phyloP scores from a whole-genome alignment of 192 early-diverging fungal genomes.

The Haplosporangium gracile region DNA sequence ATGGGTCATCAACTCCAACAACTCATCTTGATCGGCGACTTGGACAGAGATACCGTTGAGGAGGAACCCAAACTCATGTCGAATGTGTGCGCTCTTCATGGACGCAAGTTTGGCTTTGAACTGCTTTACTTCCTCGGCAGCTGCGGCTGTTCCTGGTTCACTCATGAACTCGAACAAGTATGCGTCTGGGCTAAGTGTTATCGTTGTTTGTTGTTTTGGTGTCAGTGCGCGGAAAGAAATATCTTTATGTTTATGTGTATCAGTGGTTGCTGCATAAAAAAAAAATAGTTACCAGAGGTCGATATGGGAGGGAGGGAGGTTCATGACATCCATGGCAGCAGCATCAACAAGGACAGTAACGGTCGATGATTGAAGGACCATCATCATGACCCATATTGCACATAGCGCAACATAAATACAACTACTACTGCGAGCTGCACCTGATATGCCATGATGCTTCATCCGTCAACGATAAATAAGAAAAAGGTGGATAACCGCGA shows the following conservation, averaged over 20 bases:
- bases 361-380: background rate
- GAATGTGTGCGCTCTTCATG: conserved; percentile 28
- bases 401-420: background rate
- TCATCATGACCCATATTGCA: background rate
- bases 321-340: conserved; percentile 2
- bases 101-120: conserved; percentile 4
- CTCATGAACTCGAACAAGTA: conserved; percentile 44
- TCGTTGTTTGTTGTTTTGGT: background rate
- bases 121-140: background rate
- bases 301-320: conserved; percentile 16
- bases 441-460: background rate
- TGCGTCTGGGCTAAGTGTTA: conserved; percentile 9
- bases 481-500: too few relatives aligned
- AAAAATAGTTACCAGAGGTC: conserved; percentile 13
- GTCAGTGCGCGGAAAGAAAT: background rate
- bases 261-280: background rate
- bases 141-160: conserved; percentile 8
- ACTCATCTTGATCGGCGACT: conserved; percentile 12
- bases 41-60: conserved; percentile 26
- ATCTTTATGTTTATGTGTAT: background rate
- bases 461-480: too few relatives aligned
- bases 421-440: background rate
- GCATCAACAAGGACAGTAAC: background rate
- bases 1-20: conserved; percentile 8
- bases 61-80: conserved; percentile 19